Evolutionary conservation across 345 rosid species (phyloP).

Genomic region (Boechera stricta): DNA sequence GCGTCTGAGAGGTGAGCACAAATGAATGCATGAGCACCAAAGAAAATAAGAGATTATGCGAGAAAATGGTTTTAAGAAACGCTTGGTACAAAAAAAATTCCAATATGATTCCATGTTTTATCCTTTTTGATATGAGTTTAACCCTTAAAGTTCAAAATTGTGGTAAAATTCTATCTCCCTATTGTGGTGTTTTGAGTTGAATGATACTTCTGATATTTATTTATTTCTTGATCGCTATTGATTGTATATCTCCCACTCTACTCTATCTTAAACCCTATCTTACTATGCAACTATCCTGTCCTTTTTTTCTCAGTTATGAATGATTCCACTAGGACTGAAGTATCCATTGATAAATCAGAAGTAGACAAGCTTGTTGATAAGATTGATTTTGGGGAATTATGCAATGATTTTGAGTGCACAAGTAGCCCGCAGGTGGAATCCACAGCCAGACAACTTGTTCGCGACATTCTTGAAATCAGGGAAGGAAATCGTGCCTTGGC

Average conservation of each 20-base stretch:
- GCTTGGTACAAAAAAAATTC: too few species aligned
- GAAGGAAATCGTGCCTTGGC: constrained; percentile 79
- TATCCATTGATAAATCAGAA: constrained; percentile 53
- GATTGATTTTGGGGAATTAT: constrained; percentile 85
- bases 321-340: constrained; percentile 53
- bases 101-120: background rate
- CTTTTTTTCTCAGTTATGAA: constrained; percentile 49
- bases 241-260: background rate
- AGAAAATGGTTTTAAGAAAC: too few species aligned
- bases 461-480: constrained; percentile 81
- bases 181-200: constrained; percentile 60
- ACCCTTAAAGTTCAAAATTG: background rate
- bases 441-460: constrained; percentile 79
- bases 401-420: constrained; percentile 88
- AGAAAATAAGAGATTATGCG: too few species aligned
- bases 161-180: constrained; percentile 44
- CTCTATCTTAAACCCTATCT: background rate
- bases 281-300: constrained; percentile 64
- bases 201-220: background rate
- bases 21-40: too few species aligned
- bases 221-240: background rate
- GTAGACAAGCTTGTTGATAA: constrained; percentile 74
- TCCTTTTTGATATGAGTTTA: too few species aligned
- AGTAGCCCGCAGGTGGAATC: constrained; percentile 94
- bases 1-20: too few species aligned